Evolutionary conservation across 73 alveolate genomes (phyloP).

Genomic region (Paramecium biaurelia): DNA sequence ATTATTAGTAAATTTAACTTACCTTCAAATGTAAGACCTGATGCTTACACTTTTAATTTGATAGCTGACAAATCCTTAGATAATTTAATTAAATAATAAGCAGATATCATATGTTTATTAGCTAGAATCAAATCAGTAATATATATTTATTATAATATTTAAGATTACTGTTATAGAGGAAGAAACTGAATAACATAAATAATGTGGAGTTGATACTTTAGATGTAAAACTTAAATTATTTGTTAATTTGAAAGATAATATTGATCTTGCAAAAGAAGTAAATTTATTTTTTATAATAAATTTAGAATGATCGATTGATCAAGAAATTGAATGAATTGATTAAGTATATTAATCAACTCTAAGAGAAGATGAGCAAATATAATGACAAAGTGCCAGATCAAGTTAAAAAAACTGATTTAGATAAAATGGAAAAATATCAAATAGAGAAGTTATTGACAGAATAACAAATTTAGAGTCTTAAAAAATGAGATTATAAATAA

Average conservation of each 20-base stretch:
- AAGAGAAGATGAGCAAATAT: background rate
- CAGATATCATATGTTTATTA: constrained; percentile 45
- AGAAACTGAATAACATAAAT: background rate
- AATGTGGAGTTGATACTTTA: background rate
- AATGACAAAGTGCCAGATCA: background rate
- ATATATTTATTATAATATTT: background rate
- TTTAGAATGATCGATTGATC: background rate
- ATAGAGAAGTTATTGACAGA: background rate
- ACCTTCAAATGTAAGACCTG: constrained; percentile 54
- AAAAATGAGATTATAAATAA: background rate
- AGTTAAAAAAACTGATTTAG: background rate
- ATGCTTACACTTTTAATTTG: background rate
- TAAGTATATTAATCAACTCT: background rate
- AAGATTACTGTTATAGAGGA: background rate
- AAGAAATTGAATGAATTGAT: background rate
- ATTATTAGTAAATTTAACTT: constrained; percentile 13
- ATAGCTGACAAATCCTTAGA: background rate
- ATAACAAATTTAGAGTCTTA: background rate
- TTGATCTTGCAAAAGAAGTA: constrained; percentile 17
- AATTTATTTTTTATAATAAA: background rate
- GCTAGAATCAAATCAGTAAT: constrained; percentile 52
- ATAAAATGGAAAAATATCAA: background rate
- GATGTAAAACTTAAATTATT: background rate
- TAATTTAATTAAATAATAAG: background rate
- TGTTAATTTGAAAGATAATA: constrained; percentile 33